Conservation (phyloP, 2,329 filamentous ascomycete genomes). For the Rhytidhysteron rufulum region DNA sequence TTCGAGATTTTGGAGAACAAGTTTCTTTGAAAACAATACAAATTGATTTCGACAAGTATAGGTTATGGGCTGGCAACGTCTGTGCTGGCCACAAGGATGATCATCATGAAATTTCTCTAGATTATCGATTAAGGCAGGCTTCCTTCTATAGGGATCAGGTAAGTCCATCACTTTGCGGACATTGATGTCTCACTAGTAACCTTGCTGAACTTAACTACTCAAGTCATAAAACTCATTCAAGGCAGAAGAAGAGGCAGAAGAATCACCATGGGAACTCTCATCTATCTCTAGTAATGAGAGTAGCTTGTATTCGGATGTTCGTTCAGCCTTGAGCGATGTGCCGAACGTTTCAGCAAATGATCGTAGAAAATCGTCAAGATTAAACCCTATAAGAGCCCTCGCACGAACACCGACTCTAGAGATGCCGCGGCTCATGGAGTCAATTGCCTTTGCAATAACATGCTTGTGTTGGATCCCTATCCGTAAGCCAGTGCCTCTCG, state of each 20-base stretch:
- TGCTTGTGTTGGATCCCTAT: conserved; percentile 1
- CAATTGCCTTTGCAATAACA: background rate
- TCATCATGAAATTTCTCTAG: conserved; percentile 11
- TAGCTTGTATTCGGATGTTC: too few relatives aligned
- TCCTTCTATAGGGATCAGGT: conserved; percentile 13
- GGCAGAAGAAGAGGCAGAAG: background rate
- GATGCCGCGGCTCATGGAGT: conserved; percentile 2
- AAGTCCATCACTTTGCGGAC: too few relatives aligned
- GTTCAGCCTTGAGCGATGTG: too few relatives aligned
- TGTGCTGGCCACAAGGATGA: conserved; percentile 10
- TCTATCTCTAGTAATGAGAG: conserved; percentile 1
- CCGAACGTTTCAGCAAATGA: too few relatives aligned
- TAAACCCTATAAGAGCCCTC: background rate
- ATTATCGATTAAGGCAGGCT: conserved; percentile 15
- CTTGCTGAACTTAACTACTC: too few relatives aligned
- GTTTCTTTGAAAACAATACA: conserved; percentile 2
- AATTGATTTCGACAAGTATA: conserved; percentile 15
- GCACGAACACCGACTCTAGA: conserved; percentile 1
- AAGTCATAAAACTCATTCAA: background rate
- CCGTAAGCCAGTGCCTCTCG: conserved; percentile 5
- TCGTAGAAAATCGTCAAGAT: too few relatives aligned
- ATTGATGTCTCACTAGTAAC: too few relatives aligned
- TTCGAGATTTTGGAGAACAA: conserved; percentile 1
- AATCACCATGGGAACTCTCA: conserved; percentile 4
- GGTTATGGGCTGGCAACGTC: conserved; percentile 15